Evolutionary conservation across 352 stramenopile species (phyloP).

Genomic region (Phytopythium litorale): DNA sequence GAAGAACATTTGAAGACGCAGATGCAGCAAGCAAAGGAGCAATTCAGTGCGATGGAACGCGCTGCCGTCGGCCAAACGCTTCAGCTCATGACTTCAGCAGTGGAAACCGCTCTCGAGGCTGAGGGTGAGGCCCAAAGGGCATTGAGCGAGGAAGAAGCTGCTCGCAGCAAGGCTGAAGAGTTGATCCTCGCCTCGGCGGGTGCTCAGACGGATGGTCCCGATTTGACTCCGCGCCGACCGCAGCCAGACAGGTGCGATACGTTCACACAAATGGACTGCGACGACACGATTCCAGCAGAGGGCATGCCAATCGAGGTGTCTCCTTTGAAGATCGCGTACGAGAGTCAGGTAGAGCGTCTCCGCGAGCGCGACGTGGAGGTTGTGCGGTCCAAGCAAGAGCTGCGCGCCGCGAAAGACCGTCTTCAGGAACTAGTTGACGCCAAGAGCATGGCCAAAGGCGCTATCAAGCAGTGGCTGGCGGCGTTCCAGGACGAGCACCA

Average conservation of each 20-base stretch:
- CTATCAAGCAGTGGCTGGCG: constrained; percentile 64
- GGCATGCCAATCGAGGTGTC: constrained; percentile 5
- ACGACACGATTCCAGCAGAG: not conserved
- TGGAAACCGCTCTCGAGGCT: constrained; percentile 17
- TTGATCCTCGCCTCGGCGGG: not conserved
- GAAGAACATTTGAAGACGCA: constrained; percentile 30
- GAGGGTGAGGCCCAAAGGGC: not conserved
- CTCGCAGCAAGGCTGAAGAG: too few species aligned
- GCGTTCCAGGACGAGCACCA: constrained; percentile 45
- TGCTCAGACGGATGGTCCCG: constrained; percentile 9
- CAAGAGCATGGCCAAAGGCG: constrained; percentile 51
- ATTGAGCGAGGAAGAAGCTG: not conserved
- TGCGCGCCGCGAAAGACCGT: constrained; percentile 29
- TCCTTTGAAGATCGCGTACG: constrained; percentile 30
- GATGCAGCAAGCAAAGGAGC: constrained; percentile 19
- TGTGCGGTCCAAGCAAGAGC: constrained; percentile 35
- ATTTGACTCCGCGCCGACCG: not conserved
- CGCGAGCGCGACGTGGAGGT: constrained; percentile 36
- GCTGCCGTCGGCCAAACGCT: constrained; percentile 41
- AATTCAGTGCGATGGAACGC: constrained; percentile 33
- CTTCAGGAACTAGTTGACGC: constrained; percentile 26
- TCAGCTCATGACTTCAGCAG: constrained; percentile 31
- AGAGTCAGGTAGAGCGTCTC: constrained; percentile 42
- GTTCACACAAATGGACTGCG: not conserved
- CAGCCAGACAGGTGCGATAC: not conserved